Evolutionary conservation across 805 yeast genomes (phyloP).

Genomic region (Candida arabinofermentans): DNA sequence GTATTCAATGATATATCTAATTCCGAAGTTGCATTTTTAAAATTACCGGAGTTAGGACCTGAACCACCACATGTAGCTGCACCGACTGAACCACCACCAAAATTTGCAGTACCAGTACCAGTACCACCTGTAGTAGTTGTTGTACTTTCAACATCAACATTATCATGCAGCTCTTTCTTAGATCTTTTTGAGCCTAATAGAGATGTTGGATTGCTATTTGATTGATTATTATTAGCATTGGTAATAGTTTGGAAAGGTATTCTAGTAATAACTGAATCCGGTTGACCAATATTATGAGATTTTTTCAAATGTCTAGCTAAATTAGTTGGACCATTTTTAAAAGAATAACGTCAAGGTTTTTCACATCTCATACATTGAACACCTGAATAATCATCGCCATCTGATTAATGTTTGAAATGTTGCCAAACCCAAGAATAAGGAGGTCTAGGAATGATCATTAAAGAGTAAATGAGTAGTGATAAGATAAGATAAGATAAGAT

Average conservation of each 20-base stretch:
- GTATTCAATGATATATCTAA: background rate
- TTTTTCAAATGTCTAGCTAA: constrained; percentile 30
- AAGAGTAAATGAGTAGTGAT: no score
- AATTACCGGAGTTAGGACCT: background rate
- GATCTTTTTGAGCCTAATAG: constrained; percentile 2
- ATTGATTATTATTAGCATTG: background rate
- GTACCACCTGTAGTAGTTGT: background rate
- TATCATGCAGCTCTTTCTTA: background rate
- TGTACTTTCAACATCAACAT: background rate
- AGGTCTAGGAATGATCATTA: constrained; percentile 29
- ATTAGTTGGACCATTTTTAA: constrained; percentile 34
- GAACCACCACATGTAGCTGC: no score
- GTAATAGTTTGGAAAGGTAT: constrained; percentile 23
- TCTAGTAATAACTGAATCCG: constrained; percentile 24
- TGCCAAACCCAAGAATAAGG: constrained; percentile 36
- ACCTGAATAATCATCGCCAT: constrained; percentile 18
- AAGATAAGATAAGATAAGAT: no score
- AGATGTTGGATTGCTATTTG: constrained; percentile 3
- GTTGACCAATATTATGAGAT: constrained; percentile 26
- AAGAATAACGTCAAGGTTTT: constrained; percentile 27
- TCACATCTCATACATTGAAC: constrained; percentile 30
- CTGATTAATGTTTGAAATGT: constrained; percentile 27
- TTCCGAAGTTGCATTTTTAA: no score
- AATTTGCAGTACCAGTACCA: background rate
- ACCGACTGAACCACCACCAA: no score